Evolutionary conservation across 257 asterid species (phyloP).

Genomic region (Solanum dulcamara): DNA sequence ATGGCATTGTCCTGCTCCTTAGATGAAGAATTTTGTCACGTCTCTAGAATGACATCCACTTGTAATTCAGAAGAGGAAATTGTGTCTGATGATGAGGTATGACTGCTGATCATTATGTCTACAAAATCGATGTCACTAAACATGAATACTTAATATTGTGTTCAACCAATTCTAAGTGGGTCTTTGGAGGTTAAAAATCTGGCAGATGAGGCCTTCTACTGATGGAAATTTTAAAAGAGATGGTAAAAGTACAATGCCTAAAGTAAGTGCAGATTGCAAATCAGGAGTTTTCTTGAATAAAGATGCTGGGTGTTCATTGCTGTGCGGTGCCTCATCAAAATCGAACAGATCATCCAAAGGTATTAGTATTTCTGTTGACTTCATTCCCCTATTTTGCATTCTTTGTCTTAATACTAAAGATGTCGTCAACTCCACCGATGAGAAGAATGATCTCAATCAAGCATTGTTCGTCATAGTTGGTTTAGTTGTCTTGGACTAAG

Average conservation of each 20-base stretch:
- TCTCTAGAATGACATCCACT: conserved; percentile 16
- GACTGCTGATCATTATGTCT: background rate
- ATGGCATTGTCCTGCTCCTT: conserved; percentile 12
- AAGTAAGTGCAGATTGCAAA: conserved; percentile 41
- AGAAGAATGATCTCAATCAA: background rate
- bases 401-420: background rate
- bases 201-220: background rate
- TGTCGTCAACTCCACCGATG: background rate
- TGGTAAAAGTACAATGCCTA: conserved; percentile 30
- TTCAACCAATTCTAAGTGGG: background rate
- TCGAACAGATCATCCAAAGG: conserved; percentile 38
- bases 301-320: conserved; percentile 20
- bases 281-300: conserved; percentile 36
- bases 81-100: conserved; percentile 49
- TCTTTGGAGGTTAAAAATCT: conserved; percentile 5
- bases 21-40: conserved; percentile 11
- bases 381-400: background rate
- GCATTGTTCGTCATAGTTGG: background rate
- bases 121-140: background rate
- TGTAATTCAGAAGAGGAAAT: conserved; percentile 39
- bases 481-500: background rate
- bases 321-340: conserved; percentile 23
- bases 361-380: conserved; percentile 4
- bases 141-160: background rate
- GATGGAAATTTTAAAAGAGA: conserved; percentile 18